These are phyloP conservation scores for Syzygium malaccense DNA, from an alignment of 441 rosid genomes.

Conservation along the genomic window DNA sequence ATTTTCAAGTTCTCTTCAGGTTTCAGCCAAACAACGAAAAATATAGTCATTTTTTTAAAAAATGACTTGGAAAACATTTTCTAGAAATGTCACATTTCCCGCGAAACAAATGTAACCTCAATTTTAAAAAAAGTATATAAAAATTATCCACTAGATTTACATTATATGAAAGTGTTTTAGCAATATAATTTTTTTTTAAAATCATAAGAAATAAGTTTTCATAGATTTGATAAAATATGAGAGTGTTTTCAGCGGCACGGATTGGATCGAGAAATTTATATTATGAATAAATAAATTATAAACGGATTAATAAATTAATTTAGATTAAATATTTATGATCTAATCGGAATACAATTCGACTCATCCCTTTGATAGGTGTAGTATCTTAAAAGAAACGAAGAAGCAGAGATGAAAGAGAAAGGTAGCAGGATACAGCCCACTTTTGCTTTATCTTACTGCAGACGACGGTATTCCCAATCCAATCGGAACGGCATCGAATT, in stretches of 20 bases:
- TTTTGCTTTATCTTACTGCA: neutral
- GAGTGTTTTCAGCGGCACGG: too few relatives aligned
- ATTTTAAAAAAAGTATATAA: too few relatives aligned
- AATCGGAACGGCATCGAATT: neutral
- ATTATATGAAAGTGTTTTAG: rapidly evolving
- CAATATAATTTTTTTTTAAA: too few relatives aligned
- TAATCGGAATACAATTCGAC: rapidly evolving
- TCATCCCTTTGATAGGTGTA: rapidly evolving
- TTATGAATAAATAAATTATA: rapidly evolving
- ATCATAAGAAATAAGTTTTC: too few relatives aligned
- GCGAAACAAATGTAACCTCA: rapidly evolving
- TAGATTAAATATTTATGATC: rapidly evolving
- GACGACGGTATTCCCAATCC: neutral
- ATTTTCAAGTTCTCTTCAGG: too few relatives aligned
- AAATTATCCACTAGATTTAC: too few relatives aligned
- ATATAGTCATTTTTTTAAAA: too few relatives aligned
- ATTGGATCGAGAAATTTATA: rapidly evolving
- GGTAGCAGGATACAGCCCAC: rapidly evolving
- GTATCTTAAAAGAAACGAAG: neutral
- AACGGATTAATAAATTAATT: rapidly evolving
- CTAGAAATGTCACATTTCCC: too few relatives aligned
- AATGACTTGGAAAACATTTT: too few relatives aligned
- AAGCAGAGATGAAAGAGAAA: neutral
- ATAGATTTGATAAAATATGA: rapidly evolving
- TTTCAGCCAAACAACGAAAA: too few relatives aligned